Percentiles rank a stretch among this genome's conserved stretches.
These are phyloP conservation scores for Uronychia setigera DNA, from an alignment of 73 alveolate species.

Conservation along the genomic window DNA sequence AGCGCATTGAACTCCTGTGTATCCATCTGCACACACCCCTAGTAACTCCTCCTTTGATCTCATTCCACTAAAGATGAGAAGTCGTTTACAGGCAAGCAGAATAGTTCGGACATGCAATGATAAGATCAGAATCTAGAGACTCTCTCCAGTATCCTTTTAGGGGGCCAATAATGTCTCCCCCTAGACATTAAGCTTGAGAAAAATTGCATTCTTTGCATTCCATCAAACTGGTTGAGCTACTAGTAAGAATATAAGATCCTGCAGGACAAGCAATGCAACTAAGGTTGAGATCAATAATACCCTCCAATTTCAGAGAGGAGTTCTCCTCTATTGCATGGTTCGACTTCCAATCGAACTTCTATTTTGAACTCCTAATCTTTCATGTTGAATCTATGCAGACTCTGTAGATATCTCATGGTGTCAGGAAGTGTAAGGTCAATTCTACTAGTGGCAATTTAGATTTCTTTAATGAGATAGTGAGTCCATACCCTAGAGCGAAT, in stretches of 20 bases:
- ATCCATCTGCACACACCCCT: slow-evolving; percentile 45
- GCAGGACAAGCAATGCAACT: background rate
- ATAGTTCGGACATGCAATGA: slow-evolving; percentile 8
- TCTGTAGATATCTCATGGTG: background rate
- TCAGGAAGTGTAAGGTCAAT: background rate
- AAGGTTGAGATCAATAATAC: background rate
- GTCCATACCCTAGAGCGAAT: background rate
- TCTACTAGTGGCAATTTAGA: background rate
- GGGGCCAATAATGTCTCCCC: slow-evolving; percentile 3
- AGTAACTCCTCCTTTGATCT: background rate
- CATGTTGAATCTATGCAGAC: background rate
- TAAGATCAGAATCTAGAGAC: background rate
- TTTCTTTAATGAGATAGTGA: background rate
- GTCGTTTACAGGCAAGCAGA: slow-evolving; percentile 33
- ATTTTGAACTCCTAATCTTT: background rate
- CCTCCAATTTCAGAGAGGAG: background rate
- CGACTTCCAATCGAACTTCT: background rate
- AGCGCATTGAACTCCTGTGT: slow-evolving; percentile 55
- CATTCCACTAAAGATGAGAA: background rate
- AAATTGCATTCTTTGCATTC: no score
- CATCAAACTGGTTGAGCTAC: no score
- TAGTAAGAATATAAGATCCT: no score
- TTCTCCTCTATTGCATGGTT: background rate
- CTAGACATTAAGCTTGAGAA: no score
- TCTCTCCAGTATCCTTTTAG: slow-evolving; percentile 46